Evolutionary conservation across 805 yeast genomes (phyloP).

Genomic region (Kuraishia capsulata): DNA sequence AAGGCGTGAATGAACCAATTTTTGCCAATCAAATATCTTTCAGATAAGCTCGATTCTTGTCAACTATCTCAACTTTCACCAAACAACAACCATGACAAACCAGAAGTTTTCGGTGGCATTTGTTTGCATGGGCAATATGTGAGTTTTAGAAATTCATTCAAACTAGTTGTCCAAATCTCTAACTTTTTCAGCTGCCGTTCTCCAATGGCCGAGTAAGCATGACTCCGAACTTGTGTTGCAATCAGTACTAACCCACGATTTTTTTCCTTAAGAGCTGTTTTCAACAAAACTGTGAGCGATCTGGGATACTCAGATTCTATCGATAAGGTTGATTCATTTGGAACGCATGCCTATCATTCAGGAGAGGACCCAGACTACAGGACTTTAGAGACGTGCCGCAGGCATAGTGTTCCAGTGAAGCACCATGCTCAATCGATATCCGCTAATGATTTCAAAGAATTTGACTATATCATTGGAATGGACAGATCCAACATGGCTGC

Average conservation of each 20-base stretch:
- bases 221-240: no score
- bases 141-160: no score
- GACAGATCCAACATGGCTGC: conserved; percentile 51
- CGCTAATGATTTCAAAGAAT: conserved; percentile 39
- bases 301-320: conserved; percentile 36
- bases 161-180: no score
- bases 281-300: conserved; percentile 51
- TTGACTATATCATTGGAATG: conserved; percentile 67
- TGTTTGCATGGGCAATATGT: conserved; percentile 87
- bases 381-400: conserved; percentile 55
- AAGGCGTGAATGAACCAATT: no score
- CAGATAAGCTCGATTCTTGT: neutral
- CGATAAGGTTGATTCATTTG: conserved; percentile 69
- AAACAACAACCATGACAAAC: neutral
- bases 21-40: no score
- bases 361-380: conserved; percentile 81
- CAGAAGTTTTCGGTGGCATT: conserved; percentile 59
- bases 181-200: conserved; percentile 89
- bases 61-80: neutral
- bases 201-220: conserved; percentile 80
- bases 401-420: conserved; percentile 63
- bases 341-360: conserved; percentile 76
- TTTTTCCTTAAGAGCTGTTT: conserved; percentile 56
- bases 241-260: no score
- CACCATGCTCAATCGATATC: conserved; percentile 70